Percentiles rank a stretch among this genome's conserved stretches.
Conservation (phyloP, 352 stramenopile species). For the Bremia lactucae region DNA sequence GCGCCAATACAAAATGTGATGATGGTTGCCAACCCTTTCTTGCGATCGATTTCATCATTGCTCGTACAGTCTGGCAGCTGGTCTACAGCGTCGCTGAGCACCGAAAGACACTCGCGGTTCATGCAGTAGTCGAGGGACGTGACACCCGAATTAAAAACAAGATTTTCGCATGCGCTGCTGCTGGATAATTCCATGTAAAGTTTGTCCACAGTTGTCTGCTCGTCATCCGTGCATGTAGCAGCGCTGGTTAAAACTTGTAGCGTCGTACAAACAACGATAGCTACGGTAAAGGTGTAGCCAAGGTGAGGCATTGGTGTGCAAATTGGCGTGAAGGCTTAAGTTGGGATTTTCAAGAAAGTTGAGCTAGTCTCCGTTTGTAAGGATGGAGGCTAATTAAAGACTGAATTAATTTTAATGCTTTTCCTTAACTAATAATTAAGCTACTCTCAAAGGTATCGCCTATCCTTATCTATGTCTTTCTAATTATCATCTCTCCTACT, state of each 20-base stretch:
- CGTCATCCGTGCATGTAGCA: conserved; percentile 19
- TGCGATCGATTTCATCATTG: conserved; percentile 20
- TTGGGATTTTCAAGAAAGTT: too few species aligned
- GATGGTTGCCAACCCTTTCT: conserved; percentile 15
- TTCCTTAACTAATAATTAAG: too few species aligned
- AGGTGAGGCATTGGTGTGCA: too few species aligned
- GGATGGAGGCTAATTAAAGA: too few species aligned
- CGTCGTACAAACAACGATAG: conserved; percentile 3
- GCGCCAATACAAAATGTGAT: conserved; percentile 15
- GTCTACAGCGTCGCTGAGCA: conserved; percentile 11
- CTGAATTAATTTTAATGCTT: too few species aligned
- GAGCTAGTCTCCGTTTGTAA: too few species aligned
- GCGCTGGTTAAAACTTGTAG: conserved; percentile 7
- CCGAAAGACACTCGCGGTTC: conserved; percentile 19
- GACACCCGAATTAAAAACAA: conserved; percentile 14
- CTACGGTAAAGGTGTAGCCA: background rate
- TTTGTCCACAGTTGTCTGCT: conserved; percentile 17
- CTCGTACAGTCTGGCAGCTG: conserved; percentile 23
- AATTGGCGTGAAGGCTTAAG: too few species aligned
- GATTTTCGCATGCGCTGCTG: conserved; percentile 12
- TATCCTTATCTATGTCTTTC: too few species aligned
- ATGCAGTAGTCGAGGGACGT: conserved; percentile 27
- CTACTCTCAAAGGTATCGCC: too few species aligned
- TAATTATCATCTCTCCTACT: too few species aligned
- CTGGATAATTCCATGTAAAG: conserved; percentile 20